Evolutionary conservation across 2,329 filamentous ascomycete genomes (phyloP), one percentile per base, ranked within the genome.

Genomic region (Stagonosporopsis rhizophila): DNA sequence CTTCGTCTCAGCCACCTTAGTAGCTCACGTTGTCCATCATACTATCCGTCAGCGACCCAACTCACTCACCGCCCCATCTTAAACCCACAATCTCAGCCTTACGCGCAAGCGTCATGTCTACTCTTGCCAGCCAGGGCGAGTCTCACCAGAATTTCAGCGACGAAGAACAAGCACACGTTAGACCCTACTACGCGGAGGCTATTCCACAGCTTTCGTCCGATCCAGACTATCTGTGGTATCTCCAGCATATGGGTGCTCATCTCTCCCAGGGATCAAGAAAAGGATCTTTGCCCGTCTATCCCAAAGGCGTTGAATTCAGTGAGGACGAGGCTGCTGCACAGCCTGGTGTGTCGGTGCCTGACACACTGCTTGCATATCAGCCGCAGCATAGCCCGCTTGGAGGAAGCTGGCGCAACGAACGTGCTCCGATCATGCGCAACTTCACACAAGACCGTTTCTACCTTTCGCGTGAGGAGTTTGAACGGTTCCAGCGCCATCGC

Each of bases 51-150:
- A 50, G 9, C 49, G 20, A 46, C 46, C 19, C 32, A n/a, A n/a
- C n/a, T n/a, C n/a, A n/a, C n/a, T n/a, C n/a, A n/a, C n/a, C 17
- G 22, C 20, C 19, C 11, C 8, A 12, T 30, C 30, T 7, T 8
- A 22, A 27, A 28, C 40, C 40, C 25, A 27, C 4, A 39, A n/a
- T 22, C 34, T 44, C 35, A 50, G 52, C 27, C 46, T 50, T 22
- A n/a, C 14, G 11, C 19, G 19, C 9, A 41, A 28, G 25, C 52
- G 38, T 35, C 28, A 56, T 56, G 52, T 35, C 46, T n/a, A 41
- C 28, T 35, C 8, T 35, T 41, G 15, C 20, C 6, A 12, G 22
- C 19, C 15, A 56, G 35, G 45, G 45, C 35, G 52, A 49, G 7
- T 5, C 30, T 40, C 14, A 46, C 50, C 41, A 39, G 20, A 35